Evolutionary conservation across 768 basidiomycete species (phyloP), one percentile per base, ranked within the genome.

Genomic region (Termitomyces sp.): DNA sequence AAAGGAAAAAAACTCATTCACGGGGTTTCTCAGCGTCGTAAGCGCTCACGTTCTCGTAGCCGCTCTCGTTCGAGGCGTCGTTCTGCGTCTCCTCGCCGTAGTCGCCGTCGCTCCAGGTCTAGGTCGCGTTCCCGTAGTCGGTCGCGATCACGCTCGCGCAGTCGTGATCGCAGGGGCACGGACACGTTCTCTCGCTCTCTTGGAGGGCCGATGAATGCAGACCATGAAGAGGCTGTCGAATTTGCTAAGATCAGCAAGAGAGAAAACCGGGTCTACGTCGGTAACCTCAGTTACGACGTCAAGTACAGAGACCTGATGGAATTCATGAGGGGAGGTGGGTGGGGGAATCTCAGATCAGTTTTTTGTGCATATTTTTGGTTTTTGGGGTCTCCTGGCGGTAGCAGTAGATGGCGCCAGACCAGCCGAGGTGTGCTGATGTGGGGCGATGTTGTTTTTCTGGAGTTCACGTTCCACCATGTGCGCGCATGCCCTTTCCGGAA

Each of bases 241-340:
- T 96, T 98, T 65, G 86, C 94, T 68, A 95, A 97, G 73, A 83
- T 88, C 69, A 94, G 91, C 88, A 93, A 95, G 83, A 85, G 92
- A 77, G 97, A 98, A 81, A 94, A 98, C 73, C 83, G 96, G 65
- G 94, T 98, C 67, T 99, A 99, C 68, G 93, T 98, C 72, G 96
- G 97, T 69, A 99, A 99, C 74, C 85, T 99, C 75, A 93, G 92
- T 71, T 99, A 98, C 81, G 92, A 96, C 73, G 92, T 94, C 86
- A 95, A 89, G 77, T 98, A 96, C 78, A 85, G 94, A 76, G 97
- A 98, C 79, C 81, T 99, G 74, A 94, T 95, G 85, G 94, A 98
- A 86, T 98, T 97, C 72, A 96, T 97, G 94, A 84, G 92, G 88
- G 92, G 92, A 94, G 94, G 95, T 97, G 92, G 89, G 95, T 94